Evolutionary conservation across 345 rosid genomes (phyloP), one percentile per base, ranked within the genome.

Genomic region (Diplotaxis tenuifolia): DNA sequence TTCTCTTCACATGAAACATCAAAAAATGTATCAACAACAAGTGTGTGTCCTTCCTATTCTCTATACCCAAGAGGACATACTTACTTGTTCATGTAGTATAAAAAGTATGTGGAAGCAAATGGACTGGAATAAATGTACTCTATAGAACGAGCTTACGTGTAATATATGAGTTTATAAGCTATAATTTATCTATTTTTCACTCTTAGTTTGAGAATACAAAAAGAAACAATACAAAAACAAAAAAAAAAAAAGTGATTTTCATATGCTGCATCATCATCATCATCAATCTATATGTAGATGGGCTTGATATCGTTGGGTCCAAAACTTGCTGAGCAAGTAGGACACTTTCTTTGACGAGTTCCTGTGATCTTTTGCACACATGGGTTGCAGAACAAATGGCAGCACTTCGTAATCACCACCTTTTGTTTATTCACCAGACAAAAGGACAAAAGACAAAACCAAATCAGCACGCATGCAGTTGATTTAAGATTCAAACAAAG

Each of bases 351-450:
- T 52, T 89, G 96, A 27, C 98, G 87, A 64, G 84, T 86, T 83
- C 78, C 96, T 9, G 67, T 75, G 55, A 89, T 81, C 80, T 80
- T 92, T 77, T 89, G 96, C 38, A 96, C 84, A 75, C 98, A 96
- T 52, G 85, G 82, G 61, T 82, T 88, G 89, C 98, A 96, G 84
- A 92, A 92, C 79, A 96, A 78, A 71, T 92, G 99, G 81, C 80
- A 96, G 86, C 99, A 96, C 71, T 89, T 96, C 62, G 97, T 96
- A 75, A 96, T 92, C 78, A 92, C 99, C 50, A 90, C 97, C 99
- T 96, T 83, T 47, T 0, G 19, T 47, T 42, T 81, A 67, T 34
- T 9, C 19, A 36, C 15, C 11, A 55, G 31, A 52, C 5, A 70
- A 28, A 5, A 5, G 28, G 4, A 9, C 12, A 42, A 55, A 42